Percentiles rank a stretch among this genome's conserved stretches.
Evolutionary conservation across 2,329 filamentous ascomycete species (phyloP).

Genomic region (Dendryphion nanum): DNA sequence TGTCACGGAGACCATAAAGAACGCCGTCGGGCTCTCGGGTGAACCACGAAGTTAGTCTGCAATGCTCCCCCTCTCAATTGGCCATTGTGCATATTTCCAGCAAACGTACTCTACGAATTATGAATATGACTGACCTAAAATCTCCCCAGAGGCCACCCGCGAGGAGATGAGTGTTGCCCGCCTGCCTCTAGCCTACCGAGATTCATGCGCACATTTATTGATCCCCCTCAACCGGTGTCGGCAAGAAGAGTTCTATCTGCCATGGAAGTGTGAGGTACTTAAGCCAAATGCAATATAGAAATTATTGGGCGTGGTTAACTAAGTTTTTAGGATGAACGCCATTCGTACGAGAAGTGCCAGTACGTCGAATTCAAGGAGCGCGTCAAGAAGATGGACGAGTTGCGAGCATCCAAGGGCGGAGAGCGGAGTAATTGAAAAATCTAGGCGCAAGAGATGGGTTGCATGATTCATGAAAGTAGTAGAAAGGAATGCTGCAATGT

Average conservation of each 20-base stretch:
- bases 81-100: no score
- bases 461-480: neutral
- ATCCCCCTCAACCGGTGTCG: conserved; percentile 97
- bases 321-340: conserved; percentile 79
- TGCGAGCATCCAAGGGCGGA: conserved; percentile 80
- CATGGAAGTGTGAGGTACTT: conserved; percentile 95
- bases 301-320: conserved; percentile 13
- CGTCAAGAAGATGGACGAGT: conserved; percentile 97
- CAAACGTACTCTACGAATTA: conserved; percentile 17
- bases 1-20: conserved; percentile 47
- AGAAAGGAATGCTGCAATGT: conserved; percentile 24
- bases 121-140: conserved; percentile 26
- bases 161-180: conserved; percentile 92
- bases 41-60: conserved; percentile 29
- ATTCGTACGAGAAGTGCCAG: conserved; percentile 98
- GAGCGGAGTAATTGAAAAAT: conserved; percentile 74
- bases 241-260: conserved; percentile 85
- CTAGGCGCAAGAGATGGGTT: neutral
- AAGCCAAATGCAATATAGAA: neutral
- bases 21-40: conserved; percentile 46
- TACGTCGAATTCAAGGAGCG: conserved; percentile 99
- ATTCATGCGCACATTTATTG: conserved; percentile 90
- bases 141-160: conserved; percentile 68
- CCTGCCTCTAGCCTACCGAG: conserved; percentile 86
- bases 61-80: conserved; percentile 19